phyloP scores from a whole-genome alignment of 2,329 filamentous ascomycete species.

The Huntiella moniliformis region DNA sequence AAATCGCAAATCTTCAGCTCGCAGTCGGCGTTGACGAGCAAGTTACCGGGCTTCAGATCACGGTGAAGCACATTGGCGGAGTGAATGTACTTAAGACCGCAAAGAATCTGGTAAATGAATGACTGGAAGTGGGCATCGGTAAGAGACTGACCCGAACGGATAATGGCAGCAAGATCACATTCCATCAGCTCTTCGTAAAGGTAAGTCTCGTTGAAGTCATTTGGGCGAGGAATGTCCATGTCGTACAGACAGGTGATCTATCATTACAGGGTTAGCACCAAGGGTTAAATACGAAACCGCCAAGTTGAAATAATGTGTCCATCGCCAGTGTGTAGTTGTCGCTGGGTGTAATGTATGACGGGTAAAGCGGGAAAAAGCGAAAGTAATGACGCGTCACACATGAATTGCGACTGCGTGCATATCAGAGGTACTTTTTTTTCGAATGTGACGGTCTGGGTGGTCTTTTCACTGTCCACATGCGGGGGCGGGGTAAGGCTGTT shows the following conservation, averaged over 20 bases:
- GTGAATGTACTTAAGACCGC: conserved; percentile 97
- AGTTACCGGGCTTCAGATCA: conserved; percentile 89
- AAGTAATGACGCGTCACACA: no score
- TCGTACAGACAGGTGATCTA: conserved; percentile 98
- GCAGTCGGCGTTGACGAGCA: conserved; percentile 96
- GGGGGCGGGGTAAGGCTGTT: no score
- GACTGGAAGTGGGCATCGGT: conserved; percentile 99
- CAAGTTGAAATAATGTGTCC: no score
- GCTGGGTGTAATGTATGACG: no score
- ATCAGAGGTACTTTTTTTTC: no score
- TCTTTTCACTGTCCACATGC: no score
- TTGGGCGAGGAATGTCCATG: conserved; percentile 95
- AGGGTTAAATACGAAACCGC: no score
- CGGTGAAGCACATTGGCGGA: conserved; percentile 94
- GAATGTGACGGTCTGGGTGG: no score
- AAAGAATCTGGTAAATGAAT: conserved; percentile 99
- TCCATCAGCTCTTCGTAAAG: conserved; percentile 99
- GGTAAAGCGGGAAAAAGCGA: no score
- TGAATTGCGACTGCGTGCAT: no score
- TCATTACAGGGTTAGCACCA: not conserved
- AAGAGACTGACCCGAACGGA: conserved; percentile 86
- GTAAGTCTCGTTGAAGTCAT: conserved; percentile 98
- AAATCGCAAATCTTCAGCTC: conserved; percentile 99
- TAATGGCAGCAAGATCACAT: conserved; percentile 93
- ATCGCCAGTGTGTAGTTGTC: no score